Conservation (phyloP, 164 flowering plant species). For the Aristolochia californica region DNA sequence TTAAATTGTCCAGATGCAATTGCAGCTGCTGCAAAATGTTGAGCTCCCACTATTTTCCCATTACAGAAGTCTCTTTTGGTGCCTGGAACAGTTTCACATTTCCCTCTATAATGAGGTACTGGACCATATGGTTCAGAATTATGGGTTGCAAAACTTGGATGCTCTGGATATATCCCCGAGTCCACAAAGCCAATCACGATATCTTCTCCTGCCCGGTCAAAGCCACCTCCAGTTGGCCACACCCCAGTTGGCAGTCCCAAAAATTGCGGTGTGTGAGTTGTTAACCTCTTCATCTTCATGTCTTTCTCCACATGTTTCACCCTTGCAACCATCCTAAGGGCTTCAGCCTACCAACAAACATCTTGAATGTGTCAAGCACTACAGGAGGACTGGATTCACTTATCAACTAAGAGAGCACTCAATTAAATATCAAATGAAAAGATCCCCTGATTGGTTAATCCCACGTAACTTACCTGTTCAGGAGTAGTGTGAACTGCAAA, state of each 20-base stretch:
- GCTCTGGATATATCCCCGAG: conserved; percentile 87
- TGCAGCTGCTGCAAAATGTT: conserved; percentile 95
- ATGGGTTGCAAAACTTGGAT: conserved; percentile 74
- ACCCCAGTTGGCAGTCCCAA: conserved; percentile 98
- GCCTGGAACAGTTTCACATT: conserved; percentile 80
- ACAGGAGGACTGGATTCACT: too few species aligned
- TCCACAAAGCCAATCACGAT: conserved; percentile 93
- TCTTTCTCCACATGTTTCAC: conserved; percentile 88
- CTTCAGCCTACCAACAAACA: conserved; percentile 70
- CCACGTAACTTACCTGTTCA: conserved; percentile 62
- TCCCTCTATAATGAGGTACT: conserved; percentile 70
- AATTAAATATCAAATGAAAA: too few species aligned
- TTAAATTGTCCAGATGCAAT: conserved; percentile 86
- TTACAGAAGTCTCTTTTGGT: conserved; percentile 70
- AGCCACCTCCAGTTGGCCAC: conserved; percentile 99
- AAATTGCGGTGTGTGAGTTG: conserved; percentile 96
- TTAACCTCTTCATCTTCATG: conserved; percentile 84
- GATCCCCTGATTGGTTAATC: neutral
- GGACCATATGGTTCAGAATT: conserved; percentile 75
- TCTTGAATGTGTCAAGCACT: too few species aligned
- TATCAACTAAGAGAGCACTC: too few species aligned
- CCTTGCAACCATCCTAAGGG: conserved; percentile 56
- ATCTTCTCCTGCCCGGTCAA: conserved; percentile 87
- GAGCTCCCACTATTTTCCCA: conserved; percentile 96
- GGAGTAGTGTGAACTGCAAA: conserved; percentile 77